Conservation (phyloP, 2,329 filamentous ascomycete species). For the Trichoderma koningii region DNA sequence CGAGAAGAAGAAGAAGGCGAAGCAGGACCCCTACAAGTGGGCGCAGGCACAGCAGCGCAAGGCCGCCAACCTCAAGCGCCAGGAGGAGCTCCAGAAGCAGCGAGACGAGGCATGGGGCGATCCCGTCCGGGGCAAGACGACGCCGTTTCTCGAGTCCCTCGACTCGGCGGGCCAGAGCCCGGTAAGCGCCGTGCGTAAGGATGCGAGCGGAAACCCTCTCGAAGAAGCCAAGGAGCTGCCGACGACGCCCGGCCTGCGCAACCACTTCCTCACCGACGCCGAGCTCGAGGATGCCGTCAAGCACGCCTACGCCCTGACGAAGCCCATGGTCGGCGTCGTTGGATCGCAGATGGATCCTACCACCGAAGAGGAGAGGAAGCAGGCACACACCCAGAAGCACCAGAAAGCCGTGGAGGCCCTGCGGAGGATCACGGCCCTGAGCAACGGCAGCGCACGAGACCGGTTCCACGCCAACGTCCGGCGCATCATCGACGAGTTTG, state of each 20-base stretch:
- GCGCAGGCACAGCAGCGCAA: constrained; percentile 82
- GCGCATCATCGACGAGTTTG: constrained; percentile 83
- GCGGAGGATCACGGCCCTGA: constrained; percentile 73
- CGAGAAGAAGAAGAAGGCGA: constrained; percentile 65
- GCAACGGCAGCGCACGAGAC: constrained; percentile 77
- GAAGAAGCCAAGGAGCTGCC: constrained; percentile 47
- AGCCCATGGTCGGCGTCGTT: constrained; percentile 51
- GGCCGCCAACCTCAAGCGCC: constrained; percentile 76
- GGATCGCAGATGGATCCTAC: constrained; percentile 46
- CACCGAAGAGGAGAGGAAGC: constrained; percentile 40
- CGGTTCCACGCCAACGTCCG: constrained; percentile 78
- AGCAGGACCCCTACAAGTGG: constrained; percentile 79
- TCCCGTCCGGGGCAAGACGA: constrained; percentile 75
- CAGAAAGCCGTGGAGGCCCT: constrained; percentile 73
- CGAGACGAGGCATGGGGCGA: constrained; percentile 70
- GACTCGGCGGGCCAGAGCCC: constrained; percentile 61
- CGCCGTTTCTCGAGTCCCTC: constrained; percentile 82
- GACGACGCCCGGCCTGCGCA: constrained; percentile 60
- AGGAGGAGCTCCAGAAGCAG: constrained; percentile 65
- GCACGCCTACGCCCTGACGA: constrained; percentile 68
- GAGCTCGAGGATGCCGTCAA: constrained; percentile 69
- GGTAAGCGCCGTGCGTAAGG: constrained; percentile 41
- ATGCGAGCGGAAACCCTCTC: constrained; percentile 47
- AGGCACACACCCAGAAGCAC: constrained; percentile 58
- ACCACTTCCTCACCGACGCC: constrained; percentile 70